These are phyloP conservation scores for Lobosporangium transversale DNA, from an alignment of 192 early-diverging fungal genomes.

Conservation along the genomic window DNA sequence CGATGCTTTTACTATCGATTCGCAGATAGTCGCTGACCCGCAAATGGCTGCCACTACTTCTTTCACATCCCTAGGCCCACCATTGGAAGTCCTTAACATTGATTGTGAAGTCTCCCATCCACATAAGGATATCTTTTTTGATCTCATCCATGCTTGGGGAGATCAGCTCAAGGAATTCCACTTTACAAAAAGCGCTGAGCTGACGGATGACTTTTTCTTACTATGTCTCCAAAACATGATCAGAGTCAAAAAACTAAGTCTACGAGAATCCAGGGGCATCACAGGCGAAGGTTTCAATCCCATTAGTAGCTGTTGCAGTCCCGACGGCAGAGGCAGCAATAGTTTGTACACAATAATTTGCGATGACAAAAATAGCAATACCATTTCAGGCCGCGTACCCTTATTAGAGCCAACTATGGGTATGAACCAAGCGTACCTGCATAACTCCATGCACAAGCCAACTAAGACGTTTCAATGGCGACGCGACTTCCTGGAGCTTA, in stretches of 20 bases:
- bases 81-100: conserved; percentile 9
- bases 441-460: background rate
- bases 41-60: background rate
- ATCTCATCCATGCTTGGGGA: conserved; percentile 13
- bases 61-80: too few species aligned
- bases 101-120: conserved; percentile 19
- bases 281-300: conserved; percentile 23
- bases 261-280: conserved; percentile 22
- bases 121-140: conserved; percentile 21
- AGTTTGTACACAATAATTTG: too few species aligned
- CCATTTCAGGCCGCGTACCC: background rate
- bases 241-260: conserved; percentile 18
- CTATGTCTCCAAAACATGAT: conserved; percentile 22
- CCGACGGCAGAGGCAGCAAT: too few species aligned
- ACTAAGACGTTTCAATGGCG: conserved; percentile 11
- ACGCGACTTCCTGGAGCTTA: conserved; percentile 18
- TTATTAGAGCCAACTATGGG: background rate
- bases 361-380: too few species aligned
- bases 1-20: too few species aligned
- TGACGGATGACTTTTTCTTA: conserved; percentile 24
- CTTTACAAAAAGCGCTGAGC: conserved; percentile 7
- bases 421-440: background rate
- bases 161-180: conserved; percentile 16
- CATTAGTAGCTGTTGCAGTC: too few species aligned
- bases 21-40: too few species aligned